A percentile compares a stretch with the other conserved stretches of the same genome.
These are phyloP conservation scores for Fusarium pseudocircinatum DNA, from an alignment of 2,329 filamentous ascomycete genomes.

Conservation along the genomic window DNA sequence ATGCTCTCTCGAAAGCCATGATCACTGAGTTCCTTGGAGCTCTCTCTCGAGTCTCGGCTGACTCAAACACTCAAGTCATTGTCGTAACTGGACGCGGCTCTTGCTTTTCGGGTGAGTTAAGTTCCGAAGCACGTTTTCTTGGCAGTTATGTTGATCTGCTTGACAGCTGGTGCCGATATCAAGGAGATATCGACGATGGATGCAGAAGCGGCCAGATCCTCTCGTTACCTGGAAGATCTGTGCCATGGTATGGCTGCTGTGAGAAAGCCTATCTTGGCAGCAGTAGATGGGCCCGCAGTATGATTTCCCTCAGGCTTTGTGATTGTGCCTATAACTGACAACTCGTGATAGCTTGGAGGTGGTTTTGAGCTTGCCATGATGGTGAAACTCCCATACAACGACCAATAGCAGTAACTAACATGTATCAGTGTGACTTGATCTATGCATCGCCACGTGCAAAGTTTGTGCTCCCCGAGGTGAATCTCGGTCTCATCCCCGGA, in stretches of 20 bases:
- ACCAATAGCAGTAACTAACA: background rate
- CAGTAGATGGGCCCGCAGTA: conserved; percentile 46
- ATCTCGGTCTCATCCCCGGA: conserved; percentile 50
- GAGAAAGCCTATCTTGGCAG: conserved; percentile 56
- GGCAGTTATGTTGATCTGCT: background rate
- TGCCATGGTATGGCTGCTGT: conserved; percentile 41
- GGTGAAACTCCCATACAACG: conserved; percentile 36
- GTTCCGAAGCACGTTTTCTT: background rate
- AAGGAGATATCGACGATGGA: conserved; percentile 45
- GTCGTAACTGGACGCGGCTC: conserved; percentile 50
- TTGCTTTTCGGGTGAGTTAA: conserved; percentile 36
- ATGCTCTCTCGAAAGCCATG: conserved; percentile 65
- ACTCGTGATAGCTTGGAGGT: conserved; percentile 51
- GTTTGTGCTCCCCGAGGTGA: conserved; percentile 51
- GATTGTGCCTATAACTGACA: background rate
- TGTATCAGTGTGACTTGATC: conserved; percentile 49
- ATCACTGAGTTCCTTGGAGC: conserved; percentile 55
- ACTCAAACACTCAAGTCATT: conserved; percentile 46
- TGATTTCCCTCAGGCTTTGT: background rate
- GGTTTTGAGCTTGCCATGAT: conserved; percentile 57
- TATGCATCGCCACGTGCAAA: conserved; percentile 46
- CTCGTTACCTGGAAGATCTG: conserved; percentile 51
- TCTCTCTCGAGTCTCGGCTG: conserved; percentile 35
- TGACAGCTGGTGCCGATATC: conserved; percentile 44
- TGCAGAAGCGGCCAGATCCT: conserved; percentile 34